Conservation (phyloP, 176 grass and related monocot genomes). For the Thalia dealbata region DNA sequence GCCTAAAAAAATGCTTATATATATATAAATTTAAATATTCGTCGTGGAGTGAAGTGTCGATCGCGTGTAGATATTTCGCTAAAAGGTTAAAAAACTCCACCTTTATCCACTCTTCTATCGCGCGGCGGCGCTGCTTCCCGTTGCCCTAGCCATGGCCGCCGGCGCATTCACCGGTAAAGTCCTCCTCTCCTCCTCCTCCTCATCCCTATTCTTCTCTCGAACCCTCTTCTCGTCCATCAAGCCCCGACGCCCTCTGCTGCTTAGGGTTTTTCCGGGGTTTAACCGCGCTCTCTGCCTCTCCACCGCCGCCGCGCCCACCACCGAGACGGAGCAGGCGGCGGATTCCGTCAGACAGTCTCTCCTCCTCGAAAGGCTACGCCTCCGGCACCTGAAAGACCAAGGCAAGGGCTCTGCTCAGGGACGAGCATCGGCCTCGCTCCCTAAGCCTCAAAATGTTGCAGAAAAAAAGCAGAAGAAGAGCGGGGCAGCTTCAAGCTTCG, state of each 20-base stretch:
- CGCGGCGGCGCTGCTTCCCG: not conserved
- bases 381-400: constrained; percentile 69
- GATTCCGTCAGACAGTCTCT: constrained; percentile 46
- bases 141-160: constrained; percentile 2
- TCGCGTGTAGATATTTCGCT: no score
- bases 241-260: constrained; percentile 16
- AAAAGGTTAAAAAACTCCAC: no score
- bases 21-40: no score
- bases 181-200: constrained; percentile 24
- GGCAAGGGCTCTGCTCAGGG: not conserved
- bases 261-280: constrained; percentile 30
- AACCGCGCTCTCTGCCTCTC: constrained; percentile 33
- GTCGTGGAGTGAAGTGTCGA: no score
- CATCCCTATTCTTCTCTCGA: constrained; percentile 25
- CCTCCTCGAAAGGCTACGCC: constrained; percentile 75
- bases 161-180: constrained; percentile 3
- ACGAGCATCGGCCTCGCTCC: not conserved
- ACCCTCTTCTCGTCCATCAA: constrained; percentile 15
- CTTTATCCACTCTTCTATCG: not conserved
- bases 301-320: constrained; percentile 20
- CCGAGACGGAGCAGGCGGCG: constrained; percentile 11
- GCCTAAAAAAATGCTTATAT: no score
- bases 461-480: constrained; percentile 24
- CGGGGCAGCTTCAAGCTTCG: constrained; percentile 37
- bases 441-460: constrained; percentile 18